Evolutionary conservation across 148 eudicot genomes (phyloP).

Genomic region (Rhododendron molle): DNA sequence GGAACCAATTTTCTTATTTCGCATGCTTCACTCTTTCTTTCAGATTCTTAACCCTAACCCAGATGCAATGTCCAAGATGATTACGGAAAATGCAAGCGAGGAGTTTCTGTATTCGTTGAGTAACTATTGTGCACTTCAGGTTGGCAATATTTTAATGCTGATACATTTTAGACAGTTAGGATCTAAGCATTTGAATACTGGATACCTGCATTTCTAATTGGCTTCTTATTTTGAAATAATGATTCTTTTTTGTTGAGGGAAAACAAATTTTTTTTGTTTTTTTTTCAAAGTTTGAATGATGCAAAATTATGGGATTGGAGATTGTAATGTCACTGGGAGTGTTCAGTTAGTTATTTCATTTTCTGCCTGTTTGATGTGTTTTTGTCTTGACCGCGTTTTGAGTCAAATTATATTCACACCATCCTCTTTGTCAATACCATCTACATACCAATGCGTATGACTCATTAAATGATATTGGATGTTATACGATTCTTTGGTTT

Average conservation of each 20-base stretch:
- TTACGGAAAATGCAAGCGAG: constrained; percentile 96
- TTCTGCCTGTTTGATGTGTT: not conserved
- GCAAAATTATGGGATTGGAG: not conserved
- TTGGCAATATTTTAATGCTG: constrained; percentile 22
- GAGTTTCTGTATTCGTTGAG: constrained; percentile 87
- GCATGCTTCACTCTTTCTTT: constrained; percentile 7
- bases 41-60: constrained; percentile 99
- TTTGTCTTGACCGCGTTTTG: not conserved
- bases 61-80: constrained; percentile 97
- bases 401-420: not conserved
- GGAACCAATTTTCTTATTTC: not conserved
- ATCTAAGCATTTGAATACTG: not conserved
- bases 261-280: not conserved
- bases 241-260: not conserved
- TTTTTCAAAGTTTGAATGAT: not conserved
- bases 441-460: not conserved
- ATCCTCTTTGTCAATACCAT: not conserved
- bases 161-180: not conserved
- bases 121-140: constrained; percentile 99
- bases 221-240: not conserved
- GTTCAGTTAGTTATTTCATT: not conserved
- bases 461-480: not conserved
- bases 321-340: not conserved
- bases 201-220: not conserved
- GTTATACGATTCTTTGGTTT: not conserved